Base-by-base conservation (phyloP, 768 basidiomycete species). In the Naematelia aurantialba region DNA sequence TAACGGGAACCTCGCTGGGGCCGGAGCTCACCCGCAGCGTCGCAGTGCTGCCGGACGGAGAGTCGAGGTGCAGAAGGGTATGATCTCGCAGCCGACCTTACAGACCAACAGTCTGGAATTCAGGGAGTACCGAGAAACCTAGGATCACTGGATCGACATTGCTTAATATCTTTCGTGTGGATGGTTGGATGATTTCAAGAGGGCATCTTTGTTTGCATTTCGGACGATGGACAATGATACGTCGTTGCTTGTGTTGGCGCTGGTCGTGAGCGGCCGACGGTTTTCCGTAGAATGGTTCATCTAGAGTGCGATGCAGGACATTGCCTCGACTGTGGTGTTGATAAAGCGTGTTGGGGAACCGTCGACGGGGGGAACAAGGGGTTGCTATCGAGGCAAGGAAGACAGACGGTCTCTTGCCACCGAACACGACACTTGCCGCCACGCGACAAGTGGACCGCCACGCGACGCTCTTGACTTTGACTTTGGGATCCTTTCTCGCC, bases 71-170 rank as follows among this genome's bases (percentile, higher is more conserved):
- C 65, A 69, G 22, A 76, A 76, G 59, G 62, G 60, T n/a, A 61
- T 71, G 66, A 76, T 76, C 45, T 66, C 65, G 1, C 65, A 69
- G 31, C 75, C 75, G 21, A 72, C 70, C 1, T 52, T 76, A 24
- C 73, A 76, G 49, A 65, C 65, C 26, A 75, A 72, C 39, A 75
- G 73, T 17, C 59, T 76, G 17, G 75, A 76, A 48, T 76, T 73
- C 45, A 68, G 63, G 44, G 74, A 73, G 46, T 68, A 75, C 34
- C 55, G 58, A 55, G 56, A n/a, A n/a, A 22, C 34, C 17, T 39
- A 39, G 34, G 17, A 17, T n/a, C n/a, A n/a, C n/a, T n/a, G n/a
- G n/a, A n/a, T n/a, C n/a, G 57, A 29, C 34, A 39, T 39, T 39
- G 34, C n/a, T n/a, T n/a, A n/a, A 44, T 12, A 47, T 47, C 46